Base-by-base conservation (phyloP, 768 basidiomycete genomes). In the Russula dissimulans region DNA sequence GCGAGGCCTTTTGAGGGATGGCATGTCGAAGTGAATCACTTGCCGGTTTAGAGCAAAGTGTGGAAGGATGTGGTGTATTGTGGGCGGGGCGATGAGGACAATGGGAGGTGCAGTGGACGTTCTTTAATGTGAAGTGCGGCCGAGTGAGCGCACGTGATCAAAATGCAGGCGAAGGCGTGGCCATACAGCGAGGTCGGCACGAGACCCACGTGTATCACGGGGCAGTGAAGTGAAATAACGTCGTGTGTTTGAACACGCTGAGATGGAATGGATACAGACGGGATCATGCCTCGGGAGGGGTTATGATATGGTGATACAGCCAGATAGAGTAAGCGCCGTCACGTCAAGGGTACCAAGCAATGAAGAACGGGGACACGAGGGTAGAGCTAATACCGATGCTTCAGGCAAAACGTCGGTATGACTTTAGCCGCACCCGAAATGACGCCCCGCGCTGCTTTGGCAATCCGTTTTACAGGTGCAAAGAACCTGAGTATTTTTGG, bases 71-170 rank as follows among this genome's bases (percentile, higher is more conserved):
- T 57, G 60, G 60, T 45, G 50, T 57, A 55, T 61, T 61, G 60
- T 61, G 61, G 61, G 39, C 50, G 61, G 44, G 48, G 41, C 51
- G 61, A 53, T 52, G 56, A 53, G 61, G 61, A 57, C 45, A 57
- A 62, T 62, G 56, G 22, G 45, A 43, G 45, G 61, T 11, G 29
- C 17, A 36, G 61, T 54, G 61, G 56, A 26, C 51, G 61, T 57
- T 46, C 56, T 62, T 62, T 62, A 62, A 62, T 62, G 61, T 62
- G 61, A 61, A 62, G 56, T 57, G 52, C 56, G 56, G 56, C 56
- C 32, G 45, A 43, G 31, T 36, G 39, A 15, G 44, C 26, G 45
- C 61, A 62, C 61, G 61, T 62, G 61, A 62, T 44, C 46, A 62
- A 26, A 46, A 43, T 46, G 61, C 61, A 62, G 61, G 61, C 44